Percentiles rank a stretch among this genome's conserved stretches.
These are phyloP conservation scores for Kazachstania taianensis DNA, from an alignment of 805 yeast species.

Conservation along the genomic window DNA sequence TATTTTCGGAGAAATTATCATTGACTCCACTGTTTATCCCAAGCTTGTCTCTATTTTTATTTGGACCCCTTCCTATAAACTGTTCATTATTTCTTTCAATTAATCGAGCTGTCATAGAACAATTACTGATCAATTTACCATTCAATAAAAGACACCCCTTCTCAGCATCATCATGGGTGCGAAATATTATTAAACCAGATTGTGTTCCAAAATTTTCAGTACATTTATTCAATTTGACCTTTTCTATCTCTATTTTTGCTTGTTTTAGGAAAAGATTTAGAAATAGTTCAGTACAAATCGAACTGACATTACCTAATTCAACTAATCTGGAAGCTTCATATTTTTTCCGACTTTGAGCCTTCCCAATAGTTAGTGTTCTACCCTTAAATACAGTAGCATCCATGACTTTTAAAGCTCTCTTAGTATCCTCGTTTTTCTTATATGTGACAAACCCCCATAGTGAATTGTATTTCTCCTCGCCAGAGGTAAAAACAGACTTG, in stretches of 20 bases:
- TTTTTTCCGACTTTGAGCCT: conserved; percentile 13
- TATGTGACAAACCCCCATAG: conserved; percentile 36
- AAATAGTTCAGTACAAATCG: conserved; percentile 23
- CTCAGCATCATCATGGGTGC: conserved; percentile 14
- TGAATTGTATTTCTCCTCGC: conserved; percentile 18
- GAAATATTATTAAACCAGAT: conserved; percentile 19
- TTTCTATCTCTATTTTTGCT: conserved; percentile 10
- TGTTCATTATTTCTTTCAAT: no score
- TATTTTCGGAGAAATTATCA: no score
- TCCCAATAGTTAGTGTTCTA: conserved; percentile 18
- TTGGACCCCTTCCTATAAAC: no score
- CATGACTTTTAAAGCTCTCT: conserved; percentile 27
- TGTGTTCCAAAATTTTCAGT: conserved; percentile 11
- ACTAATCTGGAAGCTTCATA: neutral
- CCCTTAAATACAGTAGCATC: conserved; percentile 25
- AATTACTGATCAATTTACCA: conserved; percentile 23
- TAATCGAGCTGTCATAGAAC: no score
- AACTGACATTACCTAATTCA: conserved; percentile 19
- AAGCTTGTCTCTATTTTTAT: no score
- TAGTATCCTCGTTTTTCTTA: conserved; percentile 30
- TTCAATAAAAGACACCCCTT: conserved; percentile 16
- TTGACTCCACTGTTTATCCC: no score
- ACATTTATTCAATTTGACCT: conserved; percentile 4
- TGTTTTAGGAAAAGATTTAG: conserved; percentile 17
- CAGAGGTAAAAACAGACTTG: conserved; percentile 28